phyloP scores from a whole-genome alignment of 768 basidiomycete genomes.

The Termitomyces sp. region DNA sequence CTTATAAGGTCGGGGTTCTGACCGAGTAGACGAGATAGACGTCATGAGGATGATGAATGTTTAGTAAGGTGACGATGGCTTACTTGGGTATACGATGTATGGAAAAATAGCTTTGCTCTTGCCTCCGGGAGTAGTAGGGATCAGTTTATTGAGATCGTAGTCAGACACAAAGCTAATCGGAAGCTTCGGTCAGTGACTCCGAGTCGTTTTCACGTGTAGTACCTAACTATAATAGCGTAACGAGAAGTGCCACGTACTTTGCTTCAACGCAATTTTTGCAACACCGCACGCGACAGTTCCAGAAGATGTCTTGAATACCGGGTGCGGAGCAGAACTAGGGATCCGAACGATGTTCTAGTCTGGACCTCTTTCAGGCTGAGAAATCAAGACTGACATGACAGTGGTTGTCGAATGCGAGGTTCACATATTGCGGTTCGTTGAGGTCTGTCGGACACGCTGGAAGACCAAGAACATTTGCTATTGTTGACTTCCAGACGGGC shows the following conservation, averaged over 20 bases:
- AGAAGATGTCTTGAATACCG: slow-evolving; percentile 18
- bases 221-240: not conserved
- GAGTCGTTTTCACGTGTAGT: not conserved
- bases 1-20: slow-evolving; percentile 17
- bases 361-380: not conserved
- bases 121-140: slow-evolving; percentile 20
- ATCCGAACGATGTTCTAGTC: not conserved
- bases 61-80: slow-evolving; percentile 7
- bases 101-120: slow-evolving; percentile 28
- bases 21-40: not conserved
- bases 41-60: not conserved
- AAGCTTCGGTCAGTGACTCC: not conserved
- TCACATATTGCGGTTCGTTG: slow-evolving; percentile 39
- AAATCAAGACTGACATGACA: slow-evolving; percentile 35
- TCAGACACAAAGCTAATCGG: slow-evolving; percentile 13
- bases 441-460: slow-evolving; percentile 43
- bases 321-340: slow-evolving; percentile 18
- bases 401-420: slow-evolving; percentile 39
- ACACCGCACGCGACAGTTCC: slow-evolving; percentile 21
- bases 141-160: slow-evolving; percentile 13
- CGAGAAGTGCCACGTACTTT: slow-evolving; percentile 8
- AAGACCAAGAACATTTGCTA: slow-evolving; percentile 29
- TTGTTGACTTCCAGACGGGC: slow-evolving; percentile 33
- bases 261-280: slow-evolving; percentile 20
- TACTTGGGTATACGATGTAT: slow-evolving; percentile 21